Evolutionary conservation across 495 filamentous ascomycete species (phyloP).

Genomic region (Bacidia rubella): DNA sequence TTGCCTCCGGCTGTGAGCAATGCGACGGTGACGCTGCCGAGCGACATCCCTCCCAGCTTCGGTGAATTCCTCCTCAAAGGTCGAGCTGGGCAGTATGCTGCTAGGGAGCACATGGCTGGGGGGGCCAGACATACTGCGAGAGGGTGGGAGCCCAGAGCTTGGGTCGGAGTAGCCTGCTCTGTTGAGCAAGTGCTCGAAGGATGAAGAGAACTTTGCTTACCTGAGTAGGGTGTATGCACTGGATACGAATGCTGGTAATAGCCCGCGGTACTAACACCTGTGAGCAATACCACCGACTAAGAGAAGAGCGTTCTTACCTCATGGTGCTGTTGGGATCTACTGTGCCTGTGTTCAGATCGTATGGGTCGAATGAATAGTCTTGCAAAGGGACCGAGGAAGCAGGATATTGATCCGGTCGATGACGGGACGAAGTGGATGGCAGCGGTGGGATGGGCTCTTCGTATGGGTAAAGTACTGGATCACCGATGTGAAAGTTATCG

Average conservation of each 20-base stretch:
- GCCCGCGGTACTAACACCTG: not conserved
- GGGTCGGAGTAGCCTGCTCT: constrained; percentile 13
- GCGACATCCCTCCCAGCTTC: constrained; percentile 17
- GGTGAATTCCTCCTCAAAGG: constrained; percentile 16
- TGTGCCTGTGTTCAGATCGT: too few relatives aligned
- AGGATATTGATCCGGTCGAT: not conserved
- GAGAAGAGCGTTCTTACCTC: not conserved
- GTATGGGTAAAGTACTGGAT: not conserved
- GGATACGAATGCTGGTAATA: not conserved
- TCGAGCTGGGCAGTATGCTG: constrained; percentile 21
- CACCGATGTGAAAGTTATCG: constrained; percentile 15
- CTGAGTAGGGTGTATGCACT: not conserved
- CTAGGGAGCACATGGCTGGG: constrained; percentile 12
- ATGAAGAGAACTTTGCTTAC: not conserved
- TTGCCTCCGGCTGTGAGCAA: constrained; percentile 15
- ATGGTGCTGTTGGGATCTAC: not conserved
- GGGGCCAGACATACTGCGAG: constrained; percentile 23
- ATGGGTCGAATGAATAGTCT: not conserved
- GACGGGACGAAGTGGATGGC: not conserved
- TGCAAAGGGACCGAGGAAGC: not conserved
- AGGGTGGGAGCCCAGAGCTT: constrained; percentile 14
- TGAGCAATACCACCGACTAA: not conserved
- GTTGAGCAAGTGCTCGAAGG: constrained; percentile 1
- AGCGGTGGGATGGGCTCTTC: not conserved
- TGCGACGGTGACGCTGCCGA: constrained; percentile 19